phyloP scores from a whole-genome alignment of 805 yeast species.

The Starmerella floris region DNA sequence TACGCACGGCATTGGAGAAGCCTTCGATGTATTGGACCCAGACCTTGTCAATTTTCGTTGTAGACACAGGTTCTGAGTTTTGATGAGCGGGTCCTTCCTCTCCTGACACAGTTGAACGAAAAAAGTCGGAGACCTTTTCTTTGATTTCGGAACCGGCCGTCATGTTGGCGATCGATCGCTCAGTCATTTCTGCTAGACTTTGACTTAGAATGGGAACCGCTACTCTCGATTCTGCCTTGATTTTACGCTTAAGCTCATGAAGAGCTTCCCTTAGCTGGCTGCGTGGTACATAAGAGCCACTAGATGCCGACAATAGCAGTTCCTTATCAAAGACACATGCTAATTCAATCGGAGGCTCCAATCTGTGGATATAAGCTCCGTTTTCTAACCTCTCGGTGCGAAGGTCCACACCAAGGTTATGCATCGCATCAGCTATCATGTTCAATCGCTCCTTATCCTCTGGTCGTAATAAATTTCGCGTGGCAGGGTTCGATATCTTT shows the following conservation, averaged over 20 bases:
- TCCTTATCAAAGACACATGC: constrained; percentile 16
- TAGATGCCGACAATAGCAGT: neutral
- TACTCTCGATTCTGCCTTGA: no score
- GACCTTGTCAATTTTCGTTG: constrained; percentile 25
- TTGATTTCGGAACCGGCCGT: neutral
- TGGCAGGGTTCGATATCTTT: constrained; percentile 21
- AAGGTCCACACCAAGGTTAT: constrained; percentile 19
- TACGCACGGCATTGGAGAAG: constrained; percentile 79
- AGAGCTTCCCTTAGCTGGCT: constrained; percentile 8
- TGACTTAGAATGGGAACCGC: no score
- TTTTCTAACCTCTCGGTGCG: constrained; percentile 23
- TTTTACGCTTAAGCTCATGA: constrained; percentile 1
- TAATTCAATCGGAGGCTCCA: constrained; percentile 29
- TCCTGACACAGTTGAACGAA: no score
- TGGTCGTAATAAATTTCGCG: constrained; percentile 11
- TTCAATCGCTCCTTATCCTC: constrained; percentile 15
- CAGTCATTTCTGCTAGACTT: no score
- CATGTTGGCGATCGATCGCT: no score
- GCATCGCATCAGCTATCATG: constrained; percentile 20
- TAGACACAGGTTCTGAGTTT: no score
- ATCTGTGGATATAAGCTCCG: constrained; percentile 23
- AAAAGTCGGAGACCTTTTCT: constrained; percentile 1
- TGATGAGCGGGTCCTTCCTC: no score
- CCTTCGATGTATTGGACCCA: constrained; percentile 95
- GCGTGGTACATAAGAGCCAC: constrained; percentile 11